These are phyloP conservation scores for Benincasa hispida DNA, from an alignment of 306 rosid genomes.

Conservation along the genomic window DNA sequence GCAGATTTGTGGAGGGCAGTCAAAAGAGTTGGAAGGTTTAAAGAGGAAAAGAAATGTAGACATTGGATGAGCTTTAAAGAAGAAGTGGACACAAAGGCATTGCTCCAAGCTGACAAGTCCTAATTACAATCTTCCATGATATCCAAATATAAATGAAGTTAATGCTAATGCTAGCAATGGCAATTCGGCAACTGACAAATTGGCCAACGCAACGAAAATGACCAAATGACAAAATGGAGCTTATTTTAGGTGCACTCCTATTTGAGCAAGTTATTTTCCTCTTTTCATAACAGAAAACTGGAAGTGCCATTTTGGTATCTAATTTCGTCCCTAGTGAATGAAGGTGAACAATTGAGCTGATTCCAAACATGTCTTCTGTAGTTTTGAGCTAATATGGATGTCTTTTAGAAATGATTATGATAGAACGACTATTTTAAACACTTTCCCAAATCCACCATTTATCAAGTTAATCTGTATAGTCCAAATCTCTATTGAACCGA, in stretches of 20 bases:
- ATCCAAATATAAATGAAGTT: not conserved
- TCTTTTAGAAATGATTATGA: not conserved
- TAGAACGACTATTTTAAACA: not conserved
- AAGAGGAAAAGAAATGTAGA: not conserved
- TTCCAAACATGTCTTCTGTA: not conserved
- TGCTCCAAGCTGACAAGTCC: not conserved
- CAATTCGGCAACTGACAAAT: not conserved
- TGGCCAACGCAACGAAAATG: not conserved
- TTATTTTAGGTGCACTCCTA: not conserved
- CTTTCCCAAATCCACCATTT: not conserved
- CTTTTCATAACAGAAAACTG: not conserved
- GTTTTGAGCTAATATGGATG: not conserved
- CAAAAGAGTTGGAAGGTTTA: not conserved
- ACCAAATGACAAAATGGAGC: not conserved
- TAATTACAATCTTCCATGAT: not conserved
- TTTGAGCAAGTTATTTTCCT: not conserved
- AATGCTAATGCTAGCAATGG: not conserved
- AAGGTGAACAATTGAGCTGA: not conserved
- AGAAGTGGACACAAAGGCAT: not conserved
- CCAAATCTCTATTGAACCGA: not conserved
- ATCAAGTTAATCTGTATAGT: not conserved
- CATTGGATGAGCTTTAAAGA: constrained; percentile 1
- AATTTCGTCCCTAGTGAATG: not conserved
- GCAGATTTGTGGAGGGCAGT: not conserved
- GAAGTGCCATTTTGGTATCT: not conserved